Evolutionary conservation across 257 asterid genomes (phyloP).

Genomic region (Echites panduratus): DNA sequence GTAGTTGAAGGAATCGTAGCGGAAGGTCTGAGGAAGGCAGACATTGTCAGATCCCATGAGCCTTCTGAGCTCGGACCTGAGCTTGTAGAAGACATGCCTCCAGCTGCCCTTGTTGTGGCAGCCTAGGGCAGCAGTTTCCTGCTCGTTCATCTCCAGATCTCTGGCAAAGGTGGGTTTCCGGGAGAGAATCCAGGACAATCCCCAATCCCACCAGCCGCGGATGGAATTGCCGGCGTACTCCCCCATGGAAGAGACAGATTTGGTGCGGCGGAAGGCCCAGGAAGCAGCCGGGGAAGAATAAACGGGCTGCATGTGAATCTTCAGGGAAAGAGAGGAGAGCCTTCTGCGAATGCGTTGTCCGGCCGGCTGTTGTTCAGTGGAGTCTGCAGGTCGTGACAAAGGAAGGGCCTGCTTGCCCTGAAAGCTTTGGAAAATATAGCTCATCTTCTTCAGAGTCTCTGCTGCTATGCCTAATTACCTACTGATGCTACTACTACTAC

Average conservation of each 20-base stretch:
- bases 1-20: slow-evolving; percentile 42
- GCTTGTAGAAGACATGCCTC: slow-evolving; percentile 70
- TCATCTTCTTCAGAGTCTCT: slow-evolving; percentile 21
- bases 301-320: slow-evolving; percentile 41
- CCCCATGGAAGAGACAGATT: slow-evolving; percentile 45
- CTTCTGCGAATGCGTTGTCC: slow-evolving; percentile 47
- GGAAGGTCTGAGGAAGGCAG: slow-evolving; percentile 70
- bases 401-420: slow-evolving; percentile 56
- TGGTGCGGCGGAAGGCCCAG: slow-evolving; percentile 55
- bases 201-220: slow-evolving; percentile 82
- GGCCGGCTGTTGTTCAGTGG: slow-evolving; percentile 6
- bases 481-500: neutral
- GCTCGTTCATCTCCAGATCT: slow-evolving; percentile 90
- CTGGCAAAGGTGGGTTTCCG: slow-evolving; percentile 61
- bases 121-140: slow-evolving; percentile 59
- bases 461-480: neutral
- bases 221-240: slow-evolving; percentile 48
- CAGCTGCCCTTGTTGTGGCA: slow-evolving; percentile 66
- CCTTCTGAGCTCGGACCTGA: slow-evolving; percentile 51
- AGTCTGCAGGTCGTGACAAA: slow-evolving; percentile 28
- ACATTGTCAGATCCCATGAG: slow-evolving; percentile 45
- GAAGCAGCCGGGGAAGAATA: slow-evolving; percentile 27
- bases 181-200: slow-evolving; percentile 70
- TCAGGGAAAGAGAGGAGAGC: slow-evolving; percentile 51
- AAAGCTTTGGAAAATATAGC: slow-evolving; percentile 45